phyloP scores from a whole-genome alignment of 2,329 filamentous ascomycete genomes.

The Fusarium liriodendri region DNA sequence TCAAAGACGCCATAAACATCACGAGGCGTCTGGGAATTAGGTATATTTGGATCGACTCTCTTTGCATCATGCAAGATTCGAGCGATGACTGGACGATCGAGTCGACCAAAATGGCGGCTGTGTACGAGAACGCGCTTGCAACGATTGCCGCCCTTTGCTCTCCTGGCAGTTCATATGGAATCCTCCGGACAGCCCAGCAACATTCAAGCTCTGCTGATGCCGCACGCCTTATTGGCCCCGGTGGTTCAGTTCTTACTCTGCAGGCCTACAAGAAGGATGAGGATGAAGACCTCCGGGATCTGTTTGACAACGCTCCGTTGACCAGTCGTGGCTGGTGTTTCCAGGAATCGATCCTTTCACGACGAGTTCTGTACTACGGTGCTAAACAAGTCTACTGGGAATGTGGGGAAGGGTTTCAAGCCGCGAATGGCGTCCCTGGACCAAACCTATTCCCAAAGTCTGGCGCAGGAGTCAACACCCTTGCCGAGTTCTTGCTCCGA shows the following conservation, averaged over 20 bases:
- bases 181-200: not conserved
- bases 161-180: not conserved
- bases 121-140: not conserved
- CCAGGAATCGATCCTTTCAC: conserved; percentile 1
- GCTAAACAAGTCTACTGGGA: not conserved
- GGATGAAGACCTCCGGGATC: not conserved
- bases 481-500: not conserved
- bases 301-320: not conserved
- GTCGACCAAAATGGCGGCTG: not conserved
- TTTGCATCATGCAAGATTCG: not conserved
- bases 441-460: not conserved
- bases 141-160: not conserved
- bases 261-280: not conserved
- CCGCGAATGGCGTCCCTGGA: not conserved
- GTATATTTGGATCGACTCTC: conserved; percentile 8
- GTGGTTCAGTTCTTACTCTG: not conserved
- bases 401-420: not conserved
- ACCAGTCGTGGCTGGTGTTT: conserved; percentile 1
- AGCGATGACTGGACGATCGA: not conserved
- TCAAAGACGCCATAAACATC: not conserved
- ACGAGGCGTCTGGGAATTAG: not conserved
- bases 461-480: not conserved
- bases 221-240: not conserved
- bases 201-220: not conserved
- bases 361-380: not conserved